Base-by-base conservation (phyloP, 208 protist genomes). In the Herpetomonas tarakana region DNA sequence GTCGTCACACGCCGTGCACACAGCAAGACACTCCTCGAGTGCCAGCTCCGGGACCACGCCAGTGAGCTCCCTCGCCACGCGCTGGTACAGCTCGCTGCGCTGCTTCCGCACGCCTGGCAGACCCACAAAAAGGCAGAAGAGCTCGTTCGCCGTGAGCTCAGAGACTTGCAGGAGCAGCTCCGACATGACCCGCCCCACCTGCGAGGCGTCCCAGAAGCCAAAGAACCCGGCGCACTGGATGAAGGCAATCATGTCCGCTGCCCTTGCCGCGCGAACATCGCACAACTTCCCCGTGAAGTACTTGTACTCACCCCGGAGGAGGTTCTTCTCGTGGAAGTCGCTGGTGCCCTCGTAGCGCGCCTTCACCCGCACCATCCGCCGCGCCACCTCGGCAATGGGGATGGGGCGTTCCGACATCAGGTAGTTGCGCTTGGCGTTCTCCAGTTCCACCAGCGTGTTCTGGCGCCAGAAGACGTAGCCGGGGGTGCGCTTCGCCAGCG, bases 241-340 rank as follows among this genome's bases (percentile, higher is more conserved):
- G 52, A 93, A 89, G 6, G 74, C 79, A 18, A 96, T 76, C 62
- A 93, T 78, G 67, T 94, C 91, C 27, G 72, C 58, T 7, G 69
- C 49, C 0, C 78, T 81, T 3, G 88, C 73, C 9, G 76, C 80
- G 14, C 85, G 77, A 35, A 88, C 51, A 61, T 94, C 86, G 61
- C 85, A 91, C 41, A 88, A 61, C 66, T 96, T 96, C 0, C 91
- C 91, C n/a, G 76, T 91, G 66, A 93, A 96, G 68, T 94, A 96
- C 78, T 96, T 96, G 86, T 96, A 96, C 76, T 96, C 91, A 11
- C 91, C 91, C 0, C 86, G 78, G n/a, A 96, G 78, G 4, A 96
- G 65, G 49, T 67, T 90, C 31, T 78, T 78, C 67, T 94, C 88
- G 62, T 93, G 83, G 46, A 79, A 85, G 71, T 96, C 91, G 1